A percentile compares a stretch with the other conserved stretches of the same genome.
Evolutionary conservation across 208 protist genomes (phyloP).

Genomic region (Leishmania guyanensis): DNA sequence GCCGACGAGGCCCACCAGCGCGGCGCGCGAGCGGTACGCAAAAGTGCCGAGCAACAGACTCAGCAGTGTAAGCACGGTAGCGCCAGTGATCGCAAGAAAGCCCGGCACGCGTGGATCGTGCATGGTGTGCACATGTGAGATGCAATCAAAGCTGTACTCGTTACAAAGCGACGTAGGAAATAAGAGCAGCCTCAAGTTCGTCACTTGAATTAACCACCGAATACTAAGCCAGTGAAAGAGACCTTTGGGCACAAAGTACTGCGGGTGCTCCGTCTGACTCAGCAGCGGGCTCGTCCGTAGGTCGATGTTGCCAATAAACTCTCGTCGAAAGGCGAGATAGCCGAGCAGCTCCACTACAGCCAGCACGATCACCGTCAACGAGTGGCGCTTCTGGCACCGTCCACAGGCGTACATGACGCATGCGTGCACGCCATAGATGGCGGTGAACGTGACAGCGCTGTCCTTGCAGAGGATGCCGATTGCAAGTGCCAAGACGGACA

Average conservation of each 20-base stretch:
- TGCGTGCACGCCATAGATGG: slow-evolving; percentile 55
- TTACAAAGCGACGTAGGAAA: slow-evolving; percentile 72
- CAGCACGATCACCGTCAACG: slow-evolving; percentile 17
- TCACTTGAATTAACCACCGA: slow-evolving; percentile 64
- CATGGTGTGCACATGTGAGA: slow-evolving; percentile 56
- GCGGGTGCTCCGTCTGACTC: slow-evolving; percentile 80
- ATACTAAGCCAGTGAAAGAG: slow-evolving; percentile 48
- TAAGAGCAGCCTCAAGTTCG: slow-evolving; percentile 82
- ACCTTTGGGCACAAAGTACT: slow-evolving; percentile 53
- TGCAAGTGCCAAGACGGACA: slow-evolving; percentile 14
- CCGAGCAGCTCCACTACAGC: slow-evolving; percentile 24
- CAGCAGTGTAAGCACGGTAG: slow-evolving; percentile 1
- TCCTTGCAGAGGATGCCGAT: slow-evolving; percentile 64
- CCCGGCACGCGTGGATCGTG: slow-evolving; percentile 41
- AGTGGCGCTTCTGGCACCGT: slow-evolving; percentile 11
- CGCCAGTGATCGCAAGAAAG: slow-evolving; percentile 27
- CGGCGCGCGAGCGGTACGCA: slow-evolving; percentile 6
- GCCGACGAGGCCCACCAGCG: slow-evolving; percentile 27
- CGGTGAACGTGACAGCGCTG: slow-evolving; percentile 75
- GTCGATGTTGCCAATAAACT: slow-evolving; percentile 57
- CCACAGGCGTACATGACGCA: slow-evolving; percentile 36
- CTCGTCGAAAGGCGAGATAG: slow-evolving; percentile 56
- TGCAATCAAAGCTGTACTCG: slow-evolving; percentile 92
- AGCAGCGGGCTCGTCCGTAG: slow-evolving; percentile 47
- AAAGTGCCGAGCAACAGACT: slow-evolving; percentile 22